A percentile compares a stretch with the other conserved stretches of the same genome.
phyloP scores from a whole-genome alignment of 2,329 filamentous ascomycete genomes.

The Didymella pinodella region DNA sequence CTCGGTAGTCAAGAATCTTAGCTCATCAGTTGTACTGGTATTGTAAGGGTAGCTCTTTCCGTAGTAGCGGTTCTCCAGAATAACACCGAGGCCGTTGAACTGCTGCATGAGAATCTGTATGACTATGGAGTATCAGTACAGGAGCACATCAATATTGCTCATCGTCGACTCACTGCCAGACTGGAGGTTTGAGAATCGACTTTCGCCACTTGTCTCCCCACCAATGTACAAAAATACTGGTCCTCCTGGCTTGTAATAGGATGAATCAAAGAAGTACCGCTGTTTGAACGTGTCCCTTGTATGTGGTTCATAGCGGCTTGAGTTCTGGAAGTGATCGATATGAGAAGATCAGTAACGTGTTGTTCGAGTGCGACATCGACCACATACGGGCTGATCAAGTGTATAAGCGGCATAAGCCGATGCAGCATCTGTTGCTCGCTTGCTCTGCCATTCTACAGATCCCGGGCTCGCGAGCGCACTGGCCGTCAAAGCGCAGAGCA shows the following conservation, averaged over 20 bases:
- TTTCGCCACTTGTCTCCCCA: conserved; percentile 56
- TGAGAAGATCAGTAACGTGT: conserved; percentile 20
- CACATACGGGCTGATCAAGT: conserved; percentile 37
- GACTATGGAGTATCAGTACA: conserved; percentile 40
- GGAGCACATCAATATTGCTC: not conserved
- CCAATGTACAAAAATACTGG: conserved; percentile 60
- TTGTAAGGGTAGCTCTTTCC: conserved; percentile 60
- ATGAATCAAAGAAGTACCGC: conserved; percentile 63
- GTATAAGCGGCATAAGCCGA: conserved; percentile 34
- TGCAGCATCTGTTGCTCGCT: conserved; percentile 21
- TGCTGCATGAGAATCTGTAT: conserved; percentile 64
- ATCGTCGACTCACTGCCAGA: conserved; percentile 48
- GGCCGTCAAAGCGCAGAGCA: conserved; percentile 17
- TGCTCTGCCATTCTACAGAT: conserved; percentile 14
- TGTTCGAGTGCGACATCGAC: not conserved
- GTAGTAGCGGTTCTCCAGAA: conserved; percentile 63
- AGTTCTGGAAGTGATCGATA: conserved; percentile 59
- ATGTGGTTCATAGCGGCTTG: conserved; percentile 52
- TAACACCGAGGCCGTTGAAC: conserved; percentile 62
- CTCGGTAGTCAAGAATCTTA: conserved; percentile 60
- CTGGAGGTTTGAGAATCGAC: conserved; percentile 50
- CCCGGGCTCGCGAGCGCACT: conserved; percentile 16
- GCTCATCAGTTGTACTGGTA: conserved; percentile 58
- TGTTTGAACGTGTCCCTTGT: conserved; percentile 62
- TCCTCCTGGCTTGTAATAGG: conserved; percentile 63